These are phyloP conservation scores for Fusarium sp. DNA, from an alignment of 2,329 filamentous ascomycete genomes.

Conservation along the genomic window DNA sequence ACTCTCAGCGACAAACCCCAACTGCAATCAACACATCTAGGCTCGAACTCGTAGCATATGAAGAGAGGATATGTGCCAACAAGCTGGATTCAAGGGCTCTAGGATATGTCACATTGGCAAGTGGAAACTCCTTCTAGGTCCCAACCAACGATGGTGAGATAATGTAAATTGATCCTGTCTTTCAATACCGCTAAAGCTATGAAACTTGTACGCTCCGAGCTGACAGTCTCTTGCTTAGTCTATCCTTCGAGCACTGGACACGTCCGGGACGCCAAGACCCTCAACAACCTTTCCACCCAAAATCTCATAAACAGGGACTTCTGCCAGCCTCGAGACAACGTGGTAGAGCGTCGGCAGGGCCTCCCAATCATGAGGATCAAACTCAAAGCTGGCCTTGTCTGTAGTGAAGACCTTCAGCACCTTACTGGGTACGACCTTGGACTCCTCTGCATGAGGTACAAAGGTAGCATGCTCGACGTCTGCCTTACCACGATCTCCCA, in stretches of 20 bases:
- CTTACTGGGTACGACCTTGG: neutral
- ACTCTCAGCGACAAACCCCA: no score
- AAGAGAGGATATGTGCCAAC: no score
- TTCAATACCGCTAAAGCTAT: fast-evolving
- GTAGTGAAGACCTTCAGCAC: neutral
- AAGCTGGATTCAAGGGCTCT: no score
- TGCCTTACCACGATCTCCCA: neutral
- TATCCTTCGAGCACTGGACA: neutral
- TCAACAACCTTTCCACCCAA: neutral
- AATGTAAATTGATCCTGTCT: neutral
- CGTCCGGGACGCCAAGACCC: neutral
- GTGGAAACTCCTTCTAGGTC: no score
- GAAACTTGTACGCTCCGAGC: fast-evolving
- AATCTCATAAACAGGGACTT: neutral
- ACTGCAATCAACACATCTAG: no score
- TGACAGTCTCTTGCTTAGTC: neutral
- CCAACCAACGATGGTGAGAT: no score
- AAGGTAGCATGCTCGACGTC: neutral
- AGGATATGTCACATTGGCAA: no score
- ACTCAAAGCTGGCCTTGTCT: neutral
- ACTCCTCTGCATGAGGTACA: neutral
- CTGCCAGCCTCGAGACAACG: neutral
- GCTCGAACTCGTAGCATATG: no score
- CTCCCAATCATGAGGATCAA: neutral
- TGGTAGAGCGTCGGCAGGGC: neutral